A percentile compares a stretch with the other conserved stretches of the same genome.
Conservation (phyloP, 139 green algal species). For the Micromonas pusilla region DNA sequence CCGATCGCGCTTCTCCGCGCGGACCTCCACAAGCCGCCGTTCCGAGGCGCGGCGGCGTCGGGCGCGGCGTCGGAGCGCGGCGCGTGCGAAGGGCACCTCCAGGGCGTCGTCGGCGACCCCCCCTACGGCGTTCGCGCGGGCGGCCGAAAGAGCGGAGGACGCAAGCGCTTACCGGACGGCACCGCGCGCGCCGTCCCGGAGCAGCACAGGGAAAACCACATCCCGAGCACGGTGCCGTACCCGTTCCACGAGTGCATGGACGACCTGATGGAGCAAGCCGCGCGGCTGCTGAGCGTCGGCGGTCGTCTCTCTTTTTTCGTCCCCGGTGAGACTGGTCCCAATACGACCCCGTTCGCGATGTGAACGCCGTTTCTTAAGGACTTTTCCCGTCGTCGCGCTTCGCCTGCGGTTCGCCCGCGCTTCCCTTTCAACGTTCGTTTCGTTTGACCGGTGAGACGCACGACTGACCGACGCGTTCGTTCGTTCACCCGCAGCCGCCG, state of each 20-base stretch:
- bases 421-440: too few species aligned
- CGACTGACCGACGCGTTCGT: neutral
- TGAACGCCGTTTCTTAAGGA: too few species aligned
- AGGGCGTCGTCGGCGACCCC: constrained; percentile 17
- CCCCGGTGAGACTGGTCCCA: neutral
- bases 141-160: constrained; percentile 18
- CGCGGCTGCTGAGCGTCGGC: neutral
- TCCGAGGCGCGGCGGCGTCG: too few species aligned
- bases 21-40: constrained; percentile 14
- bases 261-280: constrained; percentile 9
- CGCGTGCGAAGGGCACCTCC: neutral
- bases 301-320: constrained; percentile 10
- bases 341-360: too few species aligned
- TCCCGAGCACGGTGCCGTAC: constrained; percentile 8
- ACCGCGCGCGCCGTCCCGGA: neutral
- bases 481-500: neutral
- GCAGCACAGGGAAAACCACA: constrained; percentile 5
- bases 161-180: neutral
- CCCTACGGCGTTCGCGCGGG: constrained; percentile 22
- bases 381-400: too few species aligned
- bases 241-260: constrained; percentile 1
- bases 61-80: too few species aligned
- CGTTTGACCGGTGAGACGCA: too few species aligned
- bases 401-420: too few species aligned
- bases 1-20: neutral